These are phyloP conservation scores for Bonia amplexicaulis DNA, from an alignment of 176 grass and related monocot species.

Conservation along the genomic window DNA sequence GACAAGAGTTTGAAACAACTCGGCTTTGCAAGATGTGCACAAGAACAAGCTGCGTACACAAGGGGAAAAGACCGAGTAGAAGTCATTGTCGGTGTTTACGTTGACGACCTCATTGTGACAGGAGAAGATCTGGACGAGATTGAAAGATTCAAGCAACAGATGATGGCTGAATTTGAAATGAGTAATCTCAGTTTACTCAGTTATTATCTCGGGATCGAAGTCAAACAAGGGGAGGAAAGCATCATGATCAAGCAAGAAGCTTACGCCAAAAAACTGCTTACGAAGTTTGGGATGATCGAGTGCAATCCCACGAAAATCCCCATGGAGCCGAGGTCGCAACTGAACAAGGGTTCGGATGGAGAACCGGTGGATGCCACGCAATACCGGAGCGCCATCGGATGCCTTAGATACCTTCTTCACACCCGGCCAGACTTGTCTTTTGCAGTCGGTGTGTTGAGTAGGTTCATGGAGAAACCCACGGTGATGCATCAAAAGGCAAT, in stretches of 20 bases:
- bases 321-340: not conserved
- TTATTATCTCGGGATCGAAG: not conserved
- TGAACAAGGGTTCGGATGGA: too few relatives aligned
- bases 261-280: not conserved
- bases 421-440: too few relatives aligned
- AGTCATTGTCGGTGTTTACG: not conserved
- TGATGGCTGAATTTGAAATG: not conserved
- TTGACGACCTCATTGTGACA: not conserved
- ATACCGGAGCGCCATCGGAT: too few relatives aligned
- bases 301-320: not conserved
- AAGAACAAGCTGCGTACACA: not conserved
- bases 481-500: too few relatives aligned
- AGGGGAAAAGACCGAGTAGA: not conserved
- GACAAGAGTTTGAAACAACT: not conserved
- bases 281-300: accelerated
- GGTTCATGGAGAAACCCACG: too few relatives aligned
- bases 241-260: not conserved
- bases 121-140: accelerated
- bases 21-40: not conserved
- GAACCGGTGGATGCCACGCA: too few relatives aligned
- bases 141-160: not conserved
- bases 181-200: not conserved
- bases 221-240: accelerated
- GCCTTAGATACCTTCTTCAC: too few relatives aligned
- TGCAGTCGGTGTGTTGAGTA: too few relatives aligned